Evolutionary conservation across 108 stramenopile species (phyloP), one percentile per base, ranked within the genome.

Genomic region (Skeletonema tropicum): DNA sequence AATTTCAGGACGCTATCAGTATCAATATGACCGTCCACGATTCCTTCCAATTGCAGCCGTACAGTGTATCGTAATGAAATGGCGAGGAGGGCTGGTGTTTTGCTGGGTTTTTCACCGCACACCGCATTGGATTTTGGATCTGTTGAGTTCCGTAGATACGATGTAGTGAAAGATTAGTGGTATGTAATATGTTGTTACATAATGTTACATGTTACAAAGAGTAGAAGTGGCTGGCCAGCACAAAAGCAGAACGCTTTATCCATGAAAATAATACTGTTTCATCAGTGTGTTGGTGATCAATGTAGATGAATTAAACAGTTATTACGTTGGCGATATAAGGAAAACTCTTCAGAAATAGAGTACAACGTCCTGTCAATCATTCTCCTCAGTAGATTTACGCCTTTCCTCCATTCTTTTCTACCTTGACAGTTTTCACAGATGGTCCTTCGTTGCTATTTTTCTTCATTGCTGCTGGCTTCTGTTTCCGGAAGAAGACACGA

Each of bases 401-500:
- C 52, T 55, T 55, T 2, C 52, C 23, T 10, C 52, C 52, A 55
- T 55, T 55, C 52, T 55, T 55, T n/a, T 55, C 52, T 23, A 23
- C 7, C 52, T 55, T 55, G 2, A 55, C 52, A 55, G 23, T 0
- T 10, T 55, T 55, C 17, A 5, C 23, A 9, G 19, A 10, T 21
- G 21, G 5, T 8, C 23, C 52, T 25, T 55, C 9, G 21, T 1
- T 65, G 25, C 17, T 38, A 65, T 0, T 23, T 38, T 65, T 39
- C 41, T 73, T 41, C 30, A 29, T 17, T 46, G 30, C 57, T 67
- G 38, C 57, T 67, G 38, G 31, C 64, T 68, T 39, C 36, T 31
- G 30, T 60, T 46, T 57, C 60, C 67, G 14, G 13, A 78, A 36
- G 39, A 83, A 64, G 6, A 83, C 12, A 48, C 82, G 77, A 41